These are phyloP conservation scores for Immersiporthe knoxdaviesiana DNA, from an alignment of 2,329 filamentous ascomycete genomes.

Conservation along the genomic window DNA sequence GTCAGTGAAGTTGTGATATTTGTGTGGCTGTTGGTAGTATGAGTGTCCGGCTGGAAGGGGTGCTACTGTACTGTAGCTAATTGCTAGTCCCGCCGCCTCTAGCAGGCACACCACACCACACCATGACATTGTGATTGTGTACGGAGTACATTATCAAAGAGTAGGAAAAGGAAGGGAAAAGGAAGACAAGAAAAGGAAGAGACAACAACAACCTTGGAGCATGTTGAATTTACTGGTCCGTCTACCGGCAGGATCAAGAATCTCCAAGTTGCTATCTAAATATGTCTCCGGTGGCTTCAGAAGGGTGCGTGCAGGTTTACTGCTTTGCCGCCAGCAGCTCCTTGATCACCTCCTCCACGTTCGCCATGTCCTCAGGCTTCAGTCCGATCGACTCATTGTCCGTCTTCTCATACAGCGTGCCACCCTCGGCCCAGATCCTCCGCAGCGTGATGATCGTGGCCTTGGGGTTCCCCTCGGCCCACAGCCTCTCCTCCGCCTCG, in stretches of 20 bases:
- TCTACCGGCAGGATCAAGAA: too few relatives aligned
- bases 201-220: too few relatives aligned
- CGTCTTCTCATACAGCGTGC: constrained; percentile 69
- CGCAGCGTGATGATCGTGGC: constrained; percentile 64
- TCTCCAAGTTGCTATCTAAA: too few relatives aligned
- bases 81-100: background rate
- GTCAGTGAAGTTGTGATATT: too few relatives aligned
- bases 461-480: constrained; percentile 53
- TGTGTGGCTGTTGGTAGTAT: too few relatives aligned
- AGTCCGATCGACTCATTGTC: constrained; percentile 65
- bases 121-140: too few relatives aligned
- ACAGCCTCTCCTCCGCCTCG: constrained; percentile 61
- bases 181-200: background rate
- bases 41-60: too few relatives aligned
- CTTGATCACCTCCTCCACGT: constrained; percentile 44
- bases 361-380: constrained; percentile 53
- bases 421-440: constrained; percentile 74
- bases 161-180: background rate
- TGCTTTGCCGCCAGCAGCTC: constrained; percentile 29
- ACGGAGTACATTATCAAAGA: background rate
- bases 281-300: too few relatives aligned
- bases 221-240: too few relatives aligned
- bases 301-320: background rate
- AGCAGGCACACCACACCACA: too few relatives aligned
- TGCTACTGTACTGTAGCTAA: too few relatives aligned